Conservation (phyloP, 331 rosid genomes). For the Pyracantha coccinea region DNA sequence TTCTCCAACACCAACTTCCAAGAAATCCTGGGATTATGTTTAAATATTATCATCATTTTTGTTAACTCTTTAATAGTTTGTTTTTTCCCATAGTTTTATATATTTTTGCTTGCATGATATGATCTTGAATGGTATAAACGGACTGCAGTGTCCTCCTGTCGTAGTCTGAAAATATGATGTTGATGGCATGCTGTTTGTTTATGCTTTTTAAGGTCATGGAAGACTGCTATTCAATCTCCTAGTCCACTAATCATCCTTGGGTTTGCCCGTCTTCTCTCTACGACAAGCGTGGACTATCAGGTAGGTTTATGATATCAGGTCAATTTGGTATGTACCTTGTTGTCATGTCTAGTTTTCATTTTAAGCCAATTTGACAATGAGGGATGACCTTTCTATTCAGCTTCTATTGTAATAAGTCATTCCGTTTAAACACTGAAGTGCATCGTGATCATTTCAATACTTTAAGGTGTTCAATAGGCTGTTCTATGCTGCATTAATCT, state of each 20-base stretch:
- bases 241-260: constrained; percentile 76
- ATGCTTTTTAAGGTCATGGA: constrained; percentile 36
- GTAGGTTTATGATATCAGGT: constrained; percentile 20
- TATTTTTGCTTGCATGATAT: neutral
- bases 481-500: neutral
- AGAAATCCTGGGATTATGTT: neutral
- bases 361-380: neutral
- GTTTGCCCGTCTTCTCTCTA: constrained; percentile 58
- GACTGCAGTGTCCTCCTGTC: neutral
- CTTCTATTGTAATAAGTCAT: neutral
- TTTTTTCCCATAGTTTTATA: neutral
- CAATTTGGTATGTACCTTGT: neutral
- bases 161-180: neutral
- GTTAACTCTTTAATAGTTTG: neutral
- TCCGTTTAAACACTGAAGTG: neutral
- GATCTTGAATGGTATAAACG: neutral
- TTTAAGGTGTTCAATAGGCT: neutral
- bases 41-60: neutral
- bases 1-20: neutral
- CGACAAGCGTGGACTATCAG: constrained; percentile 83
- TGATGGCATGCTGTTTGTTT: neutral
- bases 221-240: constrained; percentile 46
- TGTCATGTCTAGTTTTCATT: neutral
- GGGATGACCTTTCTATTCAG: neutral
- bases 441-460: neutral